Conservation (phyloP, 306 rosid species). For the Dalbergia cochinchinensis region DNA sequence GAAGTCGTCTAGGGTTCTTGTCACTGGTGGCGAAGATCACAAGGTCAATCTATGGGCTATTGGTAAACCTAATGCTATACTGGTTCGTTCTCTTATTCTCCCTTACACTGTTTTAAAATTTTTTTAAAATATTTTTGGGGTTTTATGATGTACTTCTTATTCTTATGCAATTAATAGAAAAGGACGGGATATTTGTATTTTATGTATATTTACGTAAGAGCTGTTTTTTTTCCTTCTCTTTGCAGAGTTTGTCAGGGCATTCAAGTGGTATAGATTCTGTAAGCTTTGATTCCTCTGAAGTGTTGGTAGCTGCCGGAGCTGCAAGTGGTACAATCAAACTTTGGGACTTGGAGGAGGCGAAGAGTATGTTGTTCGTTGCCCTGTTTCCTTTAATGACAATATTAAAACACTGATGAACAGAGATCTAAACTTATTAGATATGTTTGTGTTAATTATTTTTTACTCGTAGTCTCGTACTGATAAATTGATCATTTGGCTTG, state of each 20-base stretch:
- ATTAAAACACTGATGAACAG: slow-evolving; percentile 6
- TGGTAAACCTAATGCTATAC: slow-evolving; percentile 97
- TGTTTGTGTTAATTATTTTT: not conserved
- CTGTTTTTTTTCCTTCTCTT: slow-evolving; percentile 43
- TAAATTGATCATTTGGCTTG: slow-evolving; percentile 32
- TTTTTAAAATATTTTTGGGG: not conserved
- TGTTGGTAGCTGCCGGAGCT: slow-evolving; percentile 98
- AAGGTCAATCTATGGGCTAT: slow-evolving; percentile 99
- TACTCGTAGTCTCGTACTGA: not conserved
- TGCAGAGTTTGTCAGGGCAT: slow-evolving; percentile 97
- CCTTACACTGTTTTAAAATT: not conserved
- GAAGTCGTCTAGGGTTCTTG: slow-evolving; percentile 93
- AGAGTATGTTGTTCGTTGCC: slow-evolving; percentile 68
- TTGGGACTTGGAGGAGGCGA: slow-evolving; percentile 99
- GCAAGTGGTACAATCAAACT: slow-evolving; percentile 99
- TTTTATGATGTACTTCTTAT: slow-evolving; percentile 2
- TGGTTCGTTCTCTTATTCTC: slow-evolving; percentile 62
- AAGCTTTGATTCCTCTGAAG: slow-evolving; percentile 95
- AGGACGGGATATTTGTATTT: slow-evolving; percentile 13
- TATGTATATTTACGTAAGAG: slow-evolving; percentile 39
- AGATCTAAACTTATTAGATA: slow-evolving; percentile 24
- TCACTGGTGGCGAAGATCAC: slow-evolving; percentile 99
- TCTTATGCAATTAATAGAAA: slow-evolving; percentile 8
- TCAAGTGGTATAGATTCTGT: slow-evolving; percentile 99
- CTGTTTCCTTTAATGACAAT: slow-evolving; percentile 41